These are phyloP conservation scores for Alternaria conjuncta DNA, from an alignment of 2,329 filamentous ascomycete genomes.

Conservation along the genomic window DNA sequence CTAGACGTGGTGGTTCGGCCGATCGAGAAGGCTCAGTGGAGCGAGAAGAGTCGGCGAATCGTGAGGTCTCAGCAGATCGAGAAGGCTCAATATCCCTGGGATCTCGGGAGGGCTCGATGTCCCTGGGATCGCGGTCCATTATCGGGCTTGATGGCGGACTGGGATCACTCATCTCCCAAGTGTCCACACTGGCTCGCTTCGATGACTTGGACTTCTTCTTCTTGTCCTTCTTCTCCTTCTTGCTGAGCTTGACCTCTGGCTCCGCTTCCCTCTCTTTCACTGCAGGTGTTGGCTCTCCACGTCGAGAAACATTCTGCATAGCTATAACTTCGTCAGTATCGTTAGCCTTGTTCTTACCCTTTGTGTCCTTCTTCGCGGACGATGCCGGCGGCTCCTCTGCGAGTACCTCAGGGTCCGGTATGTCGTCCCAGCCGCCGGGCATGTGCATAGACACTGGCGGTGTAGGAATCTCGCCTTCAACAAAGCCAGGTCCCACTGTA, in stretches of 20 bases:
- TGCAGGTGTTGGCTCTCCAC: conserved; percentile 11
- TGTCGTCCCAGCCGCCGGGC: conserved; percentile 66
- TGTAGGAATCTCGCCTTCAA: conserved; percentile 46
- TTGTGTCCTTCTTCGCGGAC: conserved; percentile 29
- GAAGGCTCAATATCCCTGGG: conserved; percentile 1
- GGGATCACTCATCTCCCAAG: conserved; percentile 38
- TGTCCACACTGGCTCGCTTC: conserved; percentile 38
- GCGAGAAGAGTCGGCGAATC: background rate
- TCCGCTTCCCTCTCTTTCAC: conserved; percentile 34
- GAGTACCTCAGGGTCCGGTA: conserved; percentile 28
- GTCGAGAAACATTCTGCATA: conserved; percentile 22
- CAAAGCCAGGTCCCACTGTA: conserved; percentile 41
- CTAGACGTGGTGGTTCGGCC: background rate
- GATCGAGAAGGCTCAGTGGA: background rate
- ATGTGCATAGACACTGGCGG: conserved; percentile 67
- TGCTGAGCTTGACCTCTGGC: conserved; percentile 37
- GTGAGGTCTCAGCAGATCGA: background rate
- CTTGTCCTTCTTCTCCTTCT: conserved; percentile 33
- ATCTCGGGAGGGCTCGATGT: conserved; percentile 6
- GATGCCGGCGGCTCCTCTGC: conserved; percentile 21
- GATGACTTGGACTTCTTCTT: conserved; percentile 44
- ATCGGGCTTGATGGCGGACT: conserved; percentile 32
- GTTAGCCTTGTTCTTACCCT: conserved; percentile 36
- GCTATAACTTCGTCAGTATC: conserved; percentile 31
- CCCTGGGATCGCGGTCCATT: conserved; percentile 41